Conservation (phyloP, 345 rosid species). For the Brassica rapa region DNA sequence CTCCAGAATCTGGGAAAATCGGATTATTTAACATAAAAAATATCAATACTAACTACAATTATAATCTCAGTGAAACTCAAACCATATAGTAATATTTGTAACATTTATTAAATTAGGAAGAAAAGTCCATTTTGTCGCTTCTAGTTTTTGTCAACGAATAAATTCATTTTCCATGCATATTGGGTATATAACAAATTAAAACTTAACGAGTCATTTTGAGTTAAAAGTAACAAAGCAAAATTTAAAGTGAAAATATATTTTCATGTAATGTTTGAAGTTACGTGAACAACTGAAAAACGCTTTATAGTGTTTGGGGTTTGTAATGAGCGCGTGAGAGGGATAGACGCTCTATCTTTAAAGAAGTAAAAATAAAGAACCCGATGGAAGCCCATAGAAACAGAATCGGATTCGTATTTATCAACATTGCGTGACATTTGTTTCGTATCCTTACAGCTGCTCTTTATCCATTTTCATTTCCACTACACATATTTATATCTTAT, state of each 20-base stretch:
- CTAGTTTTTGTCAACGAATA: slow-evolving; percentile 30
- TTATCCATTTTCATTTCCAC: slow-evolving; percentile 16
- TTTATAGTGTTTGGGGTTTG: slow-evolving; percentile 8
- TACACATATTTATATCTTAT: not conserved
- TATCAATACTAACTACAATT: not conserved
- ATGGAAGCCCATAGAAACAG: slow-evolving; percentile 38
- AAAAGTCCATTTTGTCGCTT: slow-evolving; percentile 27
- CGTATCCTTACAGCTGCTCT: slow-evolving; percentile 35
- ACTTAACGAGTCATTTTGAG: not conserved
- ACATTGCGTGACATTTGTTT: slow-evolving; percentile 36
- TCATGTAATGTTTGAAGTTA: slow-evolving; percentile 20
- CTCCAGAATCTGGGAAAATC: not conserved
- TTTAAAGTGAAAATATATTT: not conserved
- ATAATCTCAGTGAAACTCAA: not conserved
- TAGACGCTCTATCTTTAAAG: slow-evolving; percentile 1
- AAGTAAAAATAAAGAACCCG: slow-evolving; percentile 27
- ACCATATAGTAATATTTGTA: not conserved
- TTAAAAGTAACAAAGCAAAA: not conserved
- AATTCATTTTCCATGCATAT: slow-evolving; percentile 24
- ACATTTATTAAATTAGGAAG: not conserved
- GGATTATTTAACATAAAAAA: not conserved
- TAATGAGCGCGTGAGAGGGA: slow-evolving; percentile 19
- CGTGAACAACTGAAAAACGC: slow-evolving; percentile 16
- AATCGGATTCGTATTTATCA: slow-evolving; percentile 39
- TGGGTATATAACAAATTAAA: not conserved